phyloP scores from a whole-genome alignment of 768 basidiomycete genomes.

The Hydnomerulius pinastri region DNA sequence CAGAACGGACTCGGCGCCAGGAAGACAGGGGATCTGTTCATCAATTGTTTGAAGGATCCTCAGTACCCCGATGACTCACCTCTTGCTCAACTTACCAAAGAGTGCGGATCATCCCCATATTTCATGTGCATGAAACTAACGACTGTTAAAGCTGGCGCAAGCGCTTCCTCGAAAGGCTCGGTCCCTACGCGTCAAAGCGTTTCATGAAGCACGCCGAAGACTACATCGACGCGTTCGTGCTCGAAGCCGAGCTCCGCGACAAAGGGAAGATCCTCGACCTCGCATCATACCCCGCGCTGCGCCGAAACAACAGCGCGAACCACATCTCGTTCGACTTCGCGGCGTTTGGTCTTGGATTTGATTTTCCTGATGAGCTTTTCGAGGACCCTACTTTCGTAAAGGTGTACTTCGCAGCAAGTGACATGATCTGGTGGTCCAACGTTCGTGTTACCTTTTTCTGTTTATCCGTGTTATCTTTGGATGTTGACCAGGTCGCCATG shows the following conservation, averaged over 20 bases:
- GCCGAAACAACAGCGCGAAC: conserved; percentile 71
- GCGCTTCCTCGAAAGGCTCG: conserved; percentile 45
- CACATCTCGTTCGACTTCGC: conserved; percentile 63
- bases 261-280: conserved; percentile 54
- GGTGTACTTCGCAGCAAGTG: conserved; percentile 59
- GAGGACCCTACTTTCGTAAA: conserved; percentile 54
- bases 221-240: conserved; percentile 60
- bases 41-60: conserved; percentile 53
- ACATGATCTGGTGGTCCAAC: conserved; percentile 72
- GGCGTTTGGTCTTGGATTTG: conserved; percentile 60
- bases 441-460: conserved; percentile 38
- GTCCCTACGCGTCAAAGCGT: conserved; percentile 41
- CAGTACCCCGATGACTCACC: conserved; percentile 57
- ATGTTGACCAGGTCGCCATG: conserved; percentile 1
- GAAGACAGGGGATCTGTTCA: conserved; percentile 51
- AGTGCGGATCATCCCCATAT: conserved; percentile 40
- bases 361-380: conserved; percentile 64
- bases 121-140: neutral
- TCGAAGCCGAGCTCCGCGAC: conserved; percentile 64
- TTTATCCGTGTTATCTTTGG: neutral
- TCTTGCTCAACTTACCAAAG: conserved; percentile 59
- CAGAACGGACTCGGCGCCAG: conserved; percentile 58
- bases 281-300: conserved; percentile 54
- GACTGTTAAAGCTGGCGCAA: conserved; percentile 47
- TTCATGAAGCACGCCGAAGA: conserved; percentile 54